Base-by-base conservation (phyloP, 116 monocot genomes). In the Iris pallida region DNA sequence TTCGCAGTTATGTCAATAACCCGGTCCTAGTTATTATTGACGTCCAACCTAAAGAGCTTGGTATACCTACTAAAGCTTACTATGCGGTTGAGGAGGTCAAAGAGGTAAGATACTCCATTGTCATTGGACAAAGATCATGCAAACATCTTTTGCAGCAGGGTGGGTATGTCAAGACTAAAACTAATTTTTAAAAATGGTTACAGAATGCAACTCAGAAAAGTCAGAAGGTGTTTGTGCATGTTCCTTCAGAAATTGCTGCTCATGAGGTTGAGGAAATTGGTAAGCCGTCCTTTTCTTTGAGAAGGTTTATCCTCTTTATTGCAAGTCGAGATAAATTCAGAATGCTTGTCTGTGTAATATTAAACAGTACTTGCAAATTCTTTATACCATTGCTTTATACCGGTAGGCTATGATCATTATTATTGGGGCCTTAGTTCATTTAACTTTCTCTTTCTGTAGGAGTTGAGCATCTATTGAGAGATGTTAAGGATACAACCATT, bases 221-320 rank as follows among this genome's bases (percentile, higher is more conserved):
- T 56, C 95, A 96, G 59, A 96, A 87, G 71, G 82, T 96, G 9
- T 96, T 96, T 86, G 95, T 96, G 18, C 95, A 96, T 20, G 60
- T 96, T 49, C 89, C 84, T 74, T 91, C 95, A 46, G 91, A 91
- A 82, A 96, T 96, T 81, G 95, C 95, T 77, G 95, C 95, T 40
- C 95, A 96, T 79, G 95, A 96, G 79, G 95, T 96, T 66, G 91
- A 91, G 64, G 95, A 96, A 78, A 96, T 96, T 57, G 90, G 94
- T 95, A 79, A 40, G 69, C 5, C 42, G 17, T 51, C 11, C 49
- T 13, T 51, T 51, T 51, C 49, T 51, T 9, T 51, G 49, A 51
- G 10, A 41, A 40, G 12, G 17, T 20, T 40, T 59, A 59, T 40
- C 16, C 6, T 13, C 55, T 55, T 55, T 41, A 11, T 41, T 59